A percentile compares a stretch with the other conserved stretches of the same genome.
These are phyloP conservation scores for Botrytis aclada DNA, from an alignment of 2,329 filamentous ascomycete genomes.

Conservation along the genomic window DNA sequence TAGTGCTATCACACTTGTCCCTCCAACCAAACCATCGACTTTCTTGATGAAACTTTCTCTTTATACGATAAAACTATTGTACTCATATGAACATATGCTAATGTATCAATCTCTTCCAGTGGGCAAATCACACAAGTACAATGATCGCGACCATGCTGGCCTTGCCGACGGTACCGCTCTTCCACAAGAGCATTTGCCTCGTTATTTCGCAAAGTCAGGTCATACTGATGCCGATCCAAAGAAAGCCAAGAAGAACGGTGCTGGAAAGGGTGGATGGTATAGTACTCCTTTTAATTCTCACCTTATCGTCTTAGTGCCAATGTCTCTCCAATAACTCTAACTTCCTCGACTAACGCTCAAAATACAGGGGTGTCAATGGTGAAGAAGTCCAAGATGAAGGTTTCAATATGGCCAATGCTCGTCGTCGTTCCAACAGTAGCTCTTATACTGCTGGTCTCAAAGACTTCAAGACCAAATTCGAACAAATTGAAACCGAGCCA, in stretches of 20 bases:
- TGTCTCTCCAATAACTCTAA: slow-evolving; percentile 9
- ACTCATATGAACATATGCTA: slow-evolving; percentile 22
- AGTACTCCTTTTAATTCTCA: slow-evolving; percentile 33
- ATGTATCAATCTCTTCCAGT: slow-evolving; percentile 51
- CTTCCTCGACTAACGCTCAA: slow-evolving; percentile 24
- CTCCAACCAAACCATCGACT: slow-evolving; percentile 8
- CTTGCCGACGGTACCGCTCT: slow-evolving; percentile 70
- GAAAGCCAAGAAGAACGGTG: slow-evolving; percentile 95
- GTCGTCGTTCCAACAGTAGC: slow-evolving; percentile 91
- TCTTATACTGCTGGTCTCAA: slow-evolving; percentile 65
- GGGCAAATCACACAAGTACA: slow-evolving; percentile 96
- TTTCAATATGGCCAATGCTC: slow-evolving; percentile 80
- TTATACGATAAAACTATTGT: not conserved
- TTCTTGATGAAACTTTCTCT: slow-evolving; percentile 9
- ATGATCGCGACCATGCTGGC: slow-evolving; percentile 82
- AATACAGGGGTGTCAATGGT: slow-evolving; percentile 71
- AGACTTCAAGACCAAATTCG: slow-evolving; percentile 96
- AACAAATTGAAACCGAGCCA: slow-evolving; percentile 82
- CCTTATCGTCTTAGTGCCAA: slow-evolving; percentile 13
- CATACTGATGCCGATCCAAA: slow-evolving; percentile 79
- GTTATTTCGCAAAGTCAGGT: slow-evolving; percentile 89
- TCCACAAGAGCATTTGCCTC: slow-evolving; percentile 70
- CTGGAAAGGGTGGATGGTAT: slow-evolving; percentile 92
- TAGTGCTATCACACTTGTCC: slow-evolving; percentile 21
- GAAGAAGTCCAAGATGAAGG: slow-evolving; percentile 81